phyloP scores from a whole-genome alignment of 2,329 filamentous ascomycete species.

The Xylariales sp. region DNA sequence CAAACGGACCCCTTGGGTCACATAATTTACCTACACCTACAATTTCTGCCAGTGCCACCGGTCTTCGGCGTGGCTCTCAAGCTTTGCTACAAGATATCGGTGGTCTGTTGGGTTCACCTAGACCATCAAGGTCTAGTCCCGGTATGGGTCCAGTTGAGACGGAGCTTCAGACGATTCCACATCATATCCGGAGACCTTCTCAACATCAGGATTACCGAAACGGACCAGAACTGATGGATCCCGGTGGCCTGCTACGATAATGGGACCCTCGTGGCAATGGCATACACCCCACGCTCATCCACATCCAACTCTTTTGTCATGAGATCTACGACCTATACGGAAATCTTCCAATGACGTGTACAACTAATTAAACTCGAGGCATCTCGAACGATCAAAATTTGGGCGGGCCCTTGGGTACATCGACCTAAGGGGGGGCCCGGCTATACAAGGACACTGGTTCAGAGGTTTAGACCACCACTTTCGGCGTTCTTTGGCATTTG shows the following conservation, averaged over 20 bases:
- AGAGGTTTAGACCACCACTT: slow-evolving; percentile 4
- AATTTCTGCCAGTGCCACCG: slow-evolving; percentile 38
- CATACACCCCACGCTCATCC: slow-evolving; percentile 1
- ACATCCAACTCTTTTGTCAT: slow-evolving; percentile 10
- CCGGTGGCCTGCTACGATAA: slow-evolving; percentile 33
- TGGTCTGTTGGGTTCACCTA: slow-evolving; percentile 43
- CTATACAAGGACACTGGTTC: slow-evolving; percentile 5
- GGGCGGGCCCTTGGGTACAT: slow-evolving; percentile 1
- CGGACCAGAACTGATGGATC: slow-evolving; percentile 32
- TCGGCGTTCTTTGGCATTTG: slow-evolving; percentile 2
- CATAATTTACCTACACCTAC: slow-evolving; percentile 36
- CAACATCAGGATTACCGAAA: slow-evolving; percentile 26
- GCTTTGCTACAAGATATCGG: slow-evolving; percentile 56
- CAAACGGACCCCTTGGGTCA: slow-evolving; percentile 17
- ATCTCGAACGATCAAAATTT: slow-evolving; percentile 3
- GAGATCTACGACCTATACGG: slow-evolving; percentile 14
- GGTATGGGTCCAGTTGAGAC: slow-evolving; percentile 27
- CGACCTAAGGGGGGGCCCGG: not conserved
- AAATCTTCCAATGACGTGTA: slow-evolving; percentile 6
- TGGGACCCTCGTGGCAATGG: not conserved
- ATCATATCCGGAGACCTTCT: slow-evolving; percentile 31
- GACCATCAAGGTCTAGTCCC: slow-evolving; percentile 27
- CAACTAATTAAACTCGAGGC: not conserved
- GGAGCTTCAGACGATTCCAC: slow-evolving; percentile 43
- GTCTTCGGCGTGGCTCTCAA: slow-evolving; percentile 50